These are phyloP conservation scores for Leptographium wingfieldii DNA, from an alignment of 2,329 filamentous ascomycete species.

Conservation along the genomic window DNA sequence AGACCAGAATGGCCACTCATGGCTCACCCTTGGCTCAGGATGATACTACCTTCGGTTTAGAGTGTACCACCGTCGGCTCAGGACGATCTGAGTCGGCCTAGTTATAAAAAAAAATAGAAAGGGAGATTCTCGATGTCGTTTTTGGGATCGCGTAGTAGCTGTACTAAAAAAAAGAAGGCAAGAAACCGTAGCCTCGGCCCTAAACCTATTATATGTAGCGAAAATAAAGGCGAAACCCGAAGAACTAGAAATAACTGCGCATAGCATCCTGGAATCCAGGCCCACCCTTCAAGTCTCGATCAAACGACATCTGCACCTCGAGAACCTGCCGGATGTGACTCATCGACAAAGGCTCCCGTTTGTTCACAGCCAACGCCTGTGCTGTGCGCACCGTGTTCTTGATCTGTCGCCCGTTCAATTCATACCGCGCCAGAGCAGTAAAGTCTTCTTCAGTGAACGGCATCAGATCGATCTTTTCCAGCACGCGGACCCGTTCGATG, in stretches of 20 bases:
- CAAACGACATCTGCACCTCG: constrained; percentile 74
- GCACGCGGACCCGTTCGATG: constrained; percentile 55
- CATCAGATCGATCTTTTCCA: constrained; percentile 48
- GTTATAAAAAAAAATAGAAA: no score
- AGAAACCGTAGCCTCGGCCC: no score
- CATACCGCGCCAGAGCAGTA: constrained; percentile 51
- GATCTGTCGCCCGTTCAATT: constrained; percentile 56
- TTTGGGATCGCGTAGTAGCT: no score
- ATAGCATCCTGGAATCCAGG: constrained; percentile 72
- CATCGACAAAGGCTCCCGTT: constrained; percentile 60
- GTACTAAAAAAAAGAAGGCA: no score
- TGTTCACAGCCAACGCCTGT: constrained; percentile 69
- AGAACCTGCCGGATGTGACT: constrained; percentile 69
- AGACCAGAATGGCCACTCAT: no score
- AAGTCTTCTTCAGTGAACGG: constrained; percentile 56
- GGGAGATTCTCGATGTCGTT: no score
- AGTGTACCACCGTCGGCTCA: no score
- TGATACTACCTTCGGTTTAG: no score
- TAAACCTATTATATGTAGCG: no score
- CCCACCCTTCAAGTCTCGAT: constrained; percentile 70
- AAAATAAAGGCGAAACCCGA: no score
- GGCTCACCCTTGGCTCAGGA: no score
- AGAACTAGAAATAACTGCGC: constrained; percentile 54
- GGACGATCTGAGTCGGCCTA: no score
- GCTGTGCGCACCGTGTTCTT: constrained; percentile 80